Conservation (phyloP, 345 rosid genomes). For the Salix exigua region DNA sequence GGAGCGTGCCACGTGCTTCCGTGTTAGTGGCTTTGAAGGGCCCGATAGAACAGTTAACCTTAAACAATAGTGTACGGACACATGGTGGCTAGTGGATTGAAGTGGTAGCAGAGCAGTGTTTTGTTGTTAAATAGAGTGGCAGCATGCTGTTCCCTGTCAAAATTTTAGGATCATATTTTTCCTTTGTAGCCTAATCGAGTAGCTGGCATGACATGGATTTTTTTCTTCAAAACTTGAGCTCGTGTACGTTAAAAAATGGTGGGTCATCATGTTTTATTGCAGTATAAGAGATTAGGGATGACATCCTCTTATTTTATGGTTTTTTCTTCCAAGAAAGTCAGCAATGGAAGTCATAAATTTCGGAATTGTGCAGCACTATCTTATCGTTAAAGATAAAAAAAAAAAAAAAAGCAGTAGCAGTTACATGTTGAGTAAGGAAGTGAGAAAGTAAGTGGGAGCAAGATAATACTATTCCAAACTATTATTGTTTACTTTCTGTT, state of each 20-base stretch:
- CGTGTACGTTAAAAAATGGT: slow-evolving; percentile 31
- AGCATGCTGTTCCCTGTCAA: slow-evolving; percentile 24
- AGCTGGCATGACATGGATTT: slow-evolving; percentile 11
- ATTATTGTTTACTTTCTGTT: neutral
- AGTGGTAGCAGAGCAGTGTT: neutral
- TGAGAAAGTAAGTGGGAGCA: neutral
- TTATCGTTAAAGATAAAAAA: neutral
- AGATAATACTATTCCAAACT: neutral
- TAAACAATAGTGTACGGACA: slow-evolving; percentile 24
- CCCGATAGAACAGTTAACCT: slow-evolving; percentile 19
- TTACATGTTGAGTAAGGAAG: neutral
- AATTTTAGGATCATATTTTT: neutral
- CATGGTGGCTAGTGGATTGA: neutral
- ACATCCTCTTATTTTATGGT: neutral
- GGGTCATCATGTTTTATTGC: slow-evolving; percentile 19
- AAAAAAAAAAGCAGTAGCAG: neutral
- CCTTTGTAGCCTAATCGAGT: slow-evolving; percentile 6
- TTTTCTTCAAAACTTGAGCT: slow-evolving; percentile 51
- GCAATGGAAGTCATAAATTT: slow-evolving; percentile 11
- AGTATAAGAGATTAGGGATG: neutral
- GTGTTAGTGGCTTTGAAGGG: slow-evolving; percentile 24
- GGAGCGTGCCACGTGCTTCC: neutral
- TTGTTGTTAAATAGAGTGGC: slow-evolving; percentile 42
- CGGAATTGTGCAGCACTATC: slow-evolving; percentile 4
- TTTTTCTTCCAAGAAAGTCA: neutral